A percentile compares a stretch with the other conserved stretches of the same genome.
Evolutionary conservation across 306 rosid genomes (phyloP).

Genomic region (Rosa persica): DNA sequence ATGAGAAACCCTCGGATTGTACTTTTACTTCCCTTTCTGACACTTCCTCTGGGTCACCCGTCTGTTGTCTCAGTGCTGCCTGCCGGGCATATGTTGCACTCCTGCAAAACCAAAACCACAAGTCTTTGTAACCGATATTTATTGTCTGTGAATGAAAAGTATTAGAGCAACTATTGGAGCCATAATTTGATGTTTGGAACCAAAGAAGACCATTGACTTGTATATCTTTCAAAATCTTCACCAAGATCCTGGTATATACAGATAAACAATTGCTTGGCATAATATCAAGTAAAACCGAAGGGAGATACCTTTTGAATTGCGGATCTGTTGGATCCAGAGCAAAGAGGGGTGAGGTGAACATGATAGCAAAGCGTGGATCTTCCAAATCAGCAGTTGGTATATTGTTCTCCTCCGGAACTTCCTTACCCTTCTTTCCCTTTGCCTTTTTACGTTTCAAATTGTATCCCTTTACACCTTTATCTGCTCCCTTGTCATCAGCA

Average conservation of each 20-base stretch:
- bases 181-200: not conserved
- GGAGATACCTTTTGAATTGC: constrained; percentile 77
- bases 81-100: constrained; percentile 66
- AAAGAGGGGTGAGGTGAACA: constrained; percentile 54
- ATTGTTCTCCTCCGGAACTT: constrained; percentile 56
- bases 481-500: constrained; percentile 72
- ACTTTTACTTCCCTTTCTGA: constrained; percentile 40
- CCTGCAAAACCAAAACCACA: constrained; percentile 49
- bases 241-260: not conserved
- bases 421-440: constrained; percentile 66
- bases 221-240: not conserved
- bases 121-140: constrained; percentile 18
- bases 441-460: constrained; percentile 62
- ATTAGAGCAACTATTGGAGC: not conserved
- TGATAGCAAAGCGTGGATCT: constrained; percentile 77
- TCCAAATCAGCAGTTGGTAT: constrained; percentile 55
- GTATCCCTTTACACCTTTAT: constrained; percentile 62
- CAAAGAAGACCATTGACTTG: not conserved
- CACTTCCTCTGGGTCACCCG: constrained; percentile 34
- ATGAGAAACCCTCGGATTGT: constrained; percentile 27
- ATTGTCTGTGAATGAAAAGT: not conserved
- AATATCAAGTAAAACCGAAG: not conserved
- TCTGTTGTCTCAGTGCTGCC: constrained; percentile 48
- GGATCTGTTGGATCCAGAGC: constrained; percentile 88
- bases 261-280: not conserved